Evolutionary conservation across 768 basidiomycete species (phyloP).

Genomic region (Rhizopogon salebrosus): DNA sequence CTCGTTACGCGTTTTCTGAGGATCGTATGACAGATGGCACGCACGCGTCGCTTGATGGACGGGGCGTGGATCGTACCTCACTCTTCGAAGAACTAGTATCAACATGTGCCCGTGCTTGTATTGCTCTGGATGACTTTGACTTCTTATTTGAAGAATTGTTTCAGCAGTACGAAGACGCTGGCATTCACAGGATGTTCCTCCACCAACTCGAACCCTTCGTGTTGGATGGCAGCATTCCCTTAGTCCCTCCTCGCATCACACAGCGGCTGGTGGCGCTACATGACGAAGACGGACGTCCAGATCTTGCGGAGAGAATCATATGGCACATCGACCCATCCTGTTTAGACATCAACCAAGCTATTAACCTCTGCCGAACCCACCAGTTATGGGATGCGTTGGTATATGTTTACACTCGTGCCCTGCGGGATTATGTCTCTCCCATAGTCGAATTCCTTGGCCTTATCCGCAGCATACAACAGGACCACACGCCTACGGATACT

Average conservation of each 20-base stretch:
- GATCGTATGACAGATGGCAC: slow-evolving; percentile 91
- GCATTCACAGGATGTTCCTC: slow-evolving; percentile 83
- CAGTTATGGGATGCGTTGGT: slow-evolving; percentile 90
- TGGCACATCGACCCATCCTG: slow-evolving; percentile 94
- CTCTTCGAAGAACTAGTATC: slow-evolving; percentile 86
- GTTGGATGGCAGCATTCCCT: slow-evolving; percentile 62
- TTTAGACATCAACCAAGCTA: slow-evolving; percentile 91
- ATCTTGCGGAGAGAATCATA: slow-evolving; percentile 81
- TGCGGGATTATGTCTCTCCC: slow-evolving; percentile 86
- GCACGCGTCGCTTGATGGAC: slow-evolving; percentile 72
- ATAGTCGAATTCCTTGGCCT: slow-evolving; percentile 79
- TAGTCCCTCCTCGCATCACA: slow-evolving; percentile 83
- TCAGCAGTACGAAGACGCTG: slow-evolving; percentile 79
- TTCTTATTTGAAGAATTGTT: slow-evolving; percentile 93
- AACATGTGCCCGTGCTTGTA: slow-evolving; percentile 72
- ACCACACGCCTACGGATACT: slow-evolving; percentile 39
- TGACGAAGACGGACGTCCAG: slow-evolving; percentile 62
- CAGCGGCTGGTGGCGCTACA: slow-evolving; percentile 80
- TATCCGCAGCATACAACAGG: slow-evolving; percentile 39
- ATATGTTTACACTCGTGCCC: slow-evolving; percentile 86
- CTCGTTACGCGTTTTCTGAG: slow-evolving; percentile 89
- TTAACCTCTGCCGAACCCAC: slow-evolving; percentile 77
- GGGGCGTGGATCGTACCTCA: slow-evolving; percentile 87
- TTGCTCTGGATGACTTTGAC: slow-evolving; percentile 74
- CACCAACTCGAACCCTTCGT: slow-evolving; percentile 78